Evolutionary conservation across 345 rosid genomes (phyloP), one percentile per base, ranked within the genome.

Genomic region (Melaleuca alternifolia): DNA sequence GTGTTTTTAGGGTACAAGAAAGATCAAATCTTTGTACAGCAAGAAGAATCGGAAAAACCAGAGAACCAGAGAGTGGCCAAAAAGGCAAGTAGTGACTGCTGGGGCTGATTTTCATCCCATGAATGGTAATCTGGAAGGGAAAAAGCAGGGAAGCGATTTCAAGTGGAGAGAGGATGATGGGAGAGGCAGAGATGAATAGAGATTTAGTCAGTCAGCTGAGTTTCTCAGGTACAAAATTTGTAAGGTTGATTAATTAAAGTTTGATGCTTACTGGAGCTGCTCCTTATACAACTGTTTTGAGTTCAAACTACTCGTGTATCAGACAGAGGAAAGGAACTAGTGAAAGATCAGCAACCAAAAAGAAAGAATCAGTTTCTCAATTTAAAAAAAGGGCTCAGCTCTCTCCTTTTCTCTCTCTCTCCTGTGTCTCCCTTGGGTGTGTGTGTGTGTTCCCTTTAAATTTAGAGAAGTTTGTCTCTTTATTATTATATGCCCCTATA

Each of bases 21-120:
- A 84, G 84, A 85, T 86, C 87, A 59, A 61, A 81, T 57, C 79
- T 71, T 85, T 91, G 90, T 90, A 89, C 89, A 87, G 90, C 88
- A 86, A 88, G 77, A 86, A 88, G 85, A 87, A 23, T 50, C 28
- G 41, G 81, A 30, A 51, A 62, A 50, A 51, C 23, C 30, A 65
- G 51, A 24, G 84, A 37, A 51, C 44, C 59, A 83, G 61, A 82
- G 77, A 86, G 46, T 41, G 85, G 14, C 41, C 83, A 52, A 24
- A 54, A 41, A 44, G 62, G 83, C 50, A 41, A 44, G 48, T 24
- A 61, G 61, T 54, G 77, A 83, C 88, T 46, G 41, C 87, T 15
- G 83, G 79, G 82, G 86, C 51, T 50, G 76, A 65, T 83, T 83
- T 50, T 50, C 20, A 57, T 86, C 88, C 84, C 71, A 48, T 41